Conservation (phyloP, 78 protist genomes). For the Protostelium mycophagum region DNA sequence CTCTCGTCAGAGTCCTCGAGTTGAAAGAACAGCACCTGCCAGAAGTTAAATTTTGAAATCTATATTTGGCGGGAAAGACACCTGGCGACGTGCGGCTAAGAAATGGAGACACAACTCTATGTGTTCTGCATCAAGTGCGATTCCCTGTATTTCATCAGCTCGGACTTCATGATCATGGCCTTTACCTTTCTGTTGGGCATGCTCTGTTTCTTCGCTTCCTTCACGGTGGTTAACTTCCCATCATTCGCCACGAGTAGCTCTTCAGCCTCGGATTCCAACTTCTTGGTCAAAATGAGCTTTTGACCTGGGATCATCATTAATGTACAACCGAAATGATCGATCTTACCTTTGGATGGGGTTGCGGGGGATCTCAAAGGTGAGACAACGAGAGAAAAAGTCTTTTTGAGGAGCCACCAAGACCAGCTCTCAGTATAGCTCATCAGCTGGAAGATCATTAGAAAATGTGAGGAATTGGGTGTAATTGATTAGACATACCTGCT, state of each 20-base stretch:
- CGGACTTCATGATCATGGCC: no score
- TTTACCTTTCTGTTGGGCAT: neutral
- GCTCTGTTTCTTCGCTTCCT: neutral
- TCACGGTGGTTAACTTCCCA: neutral
- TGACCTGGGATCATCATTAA: no score
- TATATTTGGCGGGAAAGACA: no score
- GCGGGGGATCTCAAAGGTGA: neutral
- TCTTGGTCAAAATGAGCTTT: neutral
- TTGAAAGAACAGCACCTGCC: neutral
- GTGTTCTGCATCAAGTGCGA: neutral
- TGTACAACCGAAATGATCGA: no score
- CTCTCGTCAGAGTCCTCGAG: neutral
- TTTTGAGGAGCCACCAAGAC: neutral
- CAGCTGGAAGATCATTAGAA: neutral
- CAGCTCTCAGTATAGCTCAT: neutral
- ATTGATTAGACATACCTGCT: neutral
- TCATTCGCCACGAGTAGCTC: neutral
- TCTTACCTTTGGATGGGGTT: neutral
- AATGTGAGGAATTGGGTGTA: neutral
- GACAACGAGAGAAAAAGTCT: neutral
- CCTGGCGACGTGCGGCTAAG: neutral
- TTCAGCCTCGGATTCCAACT: neutral
- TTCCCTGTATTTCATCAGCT: neutral
- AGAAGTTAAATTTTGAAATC: no score
- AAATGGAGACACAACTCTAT: neutral